A percentile compares a stretch with the other conserved stretches of the same genome.
phyloP scores from a whole-genome alignment of 1,139 yeast species.

The Candida tunisiensis region DNA sequence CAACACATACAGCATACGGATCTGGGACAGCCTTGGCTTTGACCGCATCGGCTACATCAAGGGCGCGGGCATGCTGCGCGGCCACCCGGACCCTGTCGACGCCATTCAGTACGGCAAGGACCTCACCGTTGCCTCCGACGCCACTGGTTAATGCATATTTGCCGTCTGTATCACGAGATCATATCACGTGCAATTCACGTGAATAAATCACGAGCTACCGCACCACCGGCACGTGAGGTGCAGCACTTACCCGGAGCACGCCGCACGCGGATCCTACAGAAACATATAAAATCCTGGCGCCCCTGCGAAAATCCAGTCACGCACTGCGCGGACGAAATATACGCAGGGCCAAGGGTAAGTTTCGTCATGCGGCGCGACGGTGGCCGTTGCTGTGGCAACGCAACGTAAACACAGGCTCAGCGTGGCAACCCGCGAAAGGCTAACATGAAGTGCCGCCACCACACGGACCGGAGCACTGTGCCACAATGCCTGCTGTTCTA shows the following conservation, averaged over 20 bases:
- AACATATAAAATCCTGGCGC: no score
- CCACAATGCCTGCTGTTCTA: slow-evolving; percentile 25
- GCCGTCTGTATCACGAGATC: no score
- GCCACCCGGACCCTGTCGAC: slow-evolving; percentile 40
- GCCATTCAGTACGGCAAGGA: slow-evolving; percentile 49
- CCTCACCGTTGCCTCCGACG: slow-evolving; percentile 10
- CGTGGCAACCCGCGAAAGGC: no score
- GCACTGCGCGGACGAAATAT: no score
- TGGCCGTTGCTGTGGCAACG: no score
- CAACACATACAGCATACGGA: slow-evolving; percentile 45
- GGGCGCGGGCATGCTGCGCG: slow-evolving; percentile 50
- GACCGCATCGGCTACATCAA: slow-evolving; percentile 54
- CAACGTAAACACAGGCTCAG: no score
- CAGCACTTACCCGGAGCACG: neutral
- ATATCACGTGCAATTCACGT: slow-evolving; percentile 12
- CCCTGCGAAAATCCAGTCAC: no score
- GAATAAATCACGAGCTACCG: neutral
- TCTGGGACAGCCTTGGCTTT: slow-evolving; percentile 68
- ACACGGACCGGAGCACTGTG: no score
- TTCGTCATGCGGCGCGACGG: no score
- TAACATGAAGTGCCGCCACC: no score
- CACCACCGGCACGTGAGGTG: neutral
- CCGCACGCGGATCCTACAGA: neutral
- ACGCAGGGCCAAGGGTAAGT: no score
- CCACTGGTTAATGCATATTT: no score